These are phyloP conservation scores for Pythium aquatile DNA, from an alignment of 352 stramenopile species.

Conservation along the genomic window DNA sequence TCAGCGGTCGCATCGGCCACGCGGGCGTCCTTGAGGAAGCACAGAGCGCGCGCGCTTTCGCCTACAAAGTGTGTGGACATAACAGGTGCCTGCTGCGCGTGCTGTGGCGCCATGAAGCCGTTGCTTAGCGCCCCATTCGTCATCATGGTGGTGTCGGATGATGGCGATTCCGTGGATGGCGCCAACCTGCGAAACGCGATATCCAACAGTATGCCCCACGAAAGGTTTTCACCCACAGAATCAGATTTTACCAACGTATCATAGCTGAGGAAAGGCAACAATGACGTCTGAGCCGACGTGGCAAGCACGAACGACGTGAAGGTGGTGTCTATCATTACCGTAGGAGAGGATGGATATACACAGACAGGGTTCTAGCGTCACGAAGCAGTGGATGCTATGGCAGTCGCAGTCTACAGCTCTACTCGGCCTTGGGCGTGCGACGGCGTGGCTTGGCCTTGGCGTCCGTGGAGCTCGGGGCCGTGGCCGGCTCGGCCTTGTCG, in stretches of 20 bases:
- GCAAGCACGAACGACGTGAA: neutral
- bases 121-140: conserved; percentile 33
- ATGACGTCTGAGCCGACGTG: neutral
- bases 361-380: neutral
- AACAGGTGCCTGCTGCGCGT: conserved; percentile 2
- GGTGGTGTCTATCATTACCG: neutral
- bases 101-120: conserved; percentile 2
- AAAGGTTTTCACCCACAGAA: conserved; percentile 2
- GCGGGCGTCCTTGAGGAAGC: conserved; percentile 57
- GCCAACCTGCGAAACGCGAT: conserved; percentile 8
- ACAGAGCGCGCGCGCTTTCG: conserved; percentile 60
- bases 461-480: conserved; percentile 21
- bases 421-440: conserved; percentile 68
- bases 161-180: conserved; percentile 11
- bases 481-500: conserved; percentile 19
- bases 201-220: conserved; percentile 1
- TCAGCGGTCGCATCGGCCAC: conserved; percentile 12
- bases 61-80: conserved; percentile 64
- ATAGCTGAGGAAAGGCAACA: conserved; percentile 4
- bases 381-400: neutral
- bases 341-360: neutral
- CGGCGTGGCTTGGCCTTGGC: conserved; percentile 50
- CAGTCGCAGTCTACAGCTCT: conserved; percentile 2
- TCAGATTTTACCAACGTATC: neutral
- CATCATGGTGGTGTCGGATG: conserved; percentile 15